These are phyloP conservation scores for Tuber umbilicatum DNA, from an alignment of 495 filamentous ascomycete species.

Conservation along the genomic window DNA sequence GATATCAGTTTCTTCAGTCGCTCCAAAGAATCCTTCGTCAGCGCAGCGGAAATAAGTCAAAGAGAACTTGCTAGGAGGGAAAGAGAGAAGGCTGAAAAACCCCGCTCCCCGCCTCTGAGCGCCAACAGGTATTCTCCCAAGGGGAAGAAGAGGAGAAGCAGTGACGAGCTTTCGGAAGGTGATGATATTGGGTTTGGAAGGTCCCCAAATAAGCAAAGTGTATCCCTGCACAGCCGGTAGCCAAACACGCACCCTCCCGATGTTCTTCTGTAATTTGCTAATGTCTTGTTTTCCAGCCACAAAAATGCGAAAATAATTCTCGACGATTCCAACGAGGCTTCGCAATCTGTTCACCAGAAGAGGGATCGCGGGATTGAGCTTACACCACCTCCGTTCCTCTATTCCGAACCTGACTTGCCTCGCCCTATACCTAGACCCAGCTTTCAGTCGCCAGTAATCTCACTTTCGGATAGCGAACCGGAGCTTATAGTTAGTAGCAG, in stretches of 20 bases:
- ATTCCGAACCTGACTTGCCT: neutral
- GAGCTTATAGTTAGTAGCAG: neutral
- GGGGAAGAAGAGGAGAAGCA: conserved; percentile 14
- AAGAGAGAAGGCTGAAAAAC: conserved; percentile 13
- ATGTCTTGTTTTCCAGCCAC: conserved; percentile 18
- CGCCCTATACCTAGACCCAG: neutral
- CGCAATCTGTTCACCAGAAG: neutral
- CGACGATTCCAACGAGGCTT: conserved; percentile 18
- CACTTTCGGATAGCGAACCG: neutral
- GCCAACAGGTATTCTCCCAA: conserved; percentile 19
- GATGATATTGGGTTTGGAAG: conserved; percentile 19
- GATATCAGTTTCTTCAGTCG: conserved; percentile 30
- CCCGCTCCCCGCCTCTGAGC: conserved; percentile 2
- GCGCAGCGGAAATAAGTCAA: conserved; percentile 3
- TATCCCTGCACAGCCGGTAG: conserved; percentile 8
- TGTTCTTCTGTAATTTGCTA: conserved; percentile 9
- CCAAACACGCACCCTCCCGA: conserved; percentile 3
- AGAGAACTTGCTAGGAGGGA: conserved; percentile 9
- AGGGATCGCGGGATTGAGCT: conserved; percentile 16
- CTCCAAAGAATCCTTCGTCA: conserved; percentile 17
- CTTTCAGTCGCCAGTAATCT: conserved; percentile 8
- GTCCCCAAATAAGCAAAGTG: conserved; percentile 1
- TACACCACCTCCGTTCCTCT: conserved; percentile 26
- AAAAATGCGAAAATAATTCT: conserved; percentile 16
- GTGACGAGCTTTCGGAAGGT: conserved; percentile 7